Evolutionary conservation across 306 rosid species (phyloP).

Genomic region (Rosa rugosa): DNA sequence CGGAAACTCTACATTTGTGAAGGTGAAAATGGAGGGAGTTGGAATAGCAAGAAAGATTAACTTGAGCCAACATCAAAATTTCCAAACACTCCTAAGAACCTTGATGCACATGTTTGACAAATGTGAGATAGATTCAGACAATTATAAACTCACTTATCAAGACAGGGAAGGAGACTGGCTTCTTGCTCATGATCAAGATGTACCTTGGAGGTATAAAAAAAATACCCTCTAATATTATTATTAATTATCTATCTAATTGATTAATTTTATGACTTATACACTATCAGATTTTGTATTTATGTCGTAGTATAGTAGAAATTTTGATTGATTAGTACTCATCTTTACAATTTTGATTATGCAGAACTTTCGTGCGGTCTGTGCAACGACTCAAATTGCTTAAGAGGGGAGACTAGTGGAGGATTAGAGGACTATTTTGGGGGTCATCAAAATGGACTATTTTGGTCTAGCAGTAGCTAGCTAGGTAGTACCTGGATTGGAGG

Average conservation of each 20-base stretch:
- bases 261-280: too few species aligned
- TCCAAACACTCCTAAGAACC: slow-evolving; percentile 47
- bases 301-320: background rate
- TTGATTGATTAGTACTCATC: background rate
- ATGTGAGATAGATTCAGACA: slow-evolving; percentile 44
- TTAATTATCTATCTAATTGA: background rate
- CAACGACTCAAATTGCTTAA: slow-evolving; percentile 61
- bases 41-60: slow-evolving; percentile 80
- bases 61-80: slow-evolving; percentile 46
- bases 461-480: background rate
- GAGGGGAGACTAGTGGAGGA: slow-evolving; percentile 19
- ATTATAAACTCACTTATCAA: slow-evolving; percentile 59
- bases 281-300: too few species aligned
- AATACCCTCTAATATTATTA: background rate
- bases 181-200: slow-evolving; percentile 57
- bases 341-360: slow-evolving; percentile 29
- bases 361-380: slow-evolving; percentile 51
- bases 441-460: background rate
- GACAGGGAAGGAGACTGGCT: slow-evolving; percentile 84
- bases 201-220: slow-evolving; percentile 67
- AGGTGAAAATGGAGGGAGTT: slow-evolving; percentile 93
- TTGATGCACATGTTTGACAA: slow-evolving; percentile 74
- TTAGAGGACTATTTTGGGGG: background rate
- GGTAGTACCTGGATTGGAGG: background rate
- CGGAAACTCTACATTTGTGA: slow-evolving; percentile 42